Base-by-base conservation (phyloP, 78 protist species). In the Tieghemostelium lacteum region DNA sequence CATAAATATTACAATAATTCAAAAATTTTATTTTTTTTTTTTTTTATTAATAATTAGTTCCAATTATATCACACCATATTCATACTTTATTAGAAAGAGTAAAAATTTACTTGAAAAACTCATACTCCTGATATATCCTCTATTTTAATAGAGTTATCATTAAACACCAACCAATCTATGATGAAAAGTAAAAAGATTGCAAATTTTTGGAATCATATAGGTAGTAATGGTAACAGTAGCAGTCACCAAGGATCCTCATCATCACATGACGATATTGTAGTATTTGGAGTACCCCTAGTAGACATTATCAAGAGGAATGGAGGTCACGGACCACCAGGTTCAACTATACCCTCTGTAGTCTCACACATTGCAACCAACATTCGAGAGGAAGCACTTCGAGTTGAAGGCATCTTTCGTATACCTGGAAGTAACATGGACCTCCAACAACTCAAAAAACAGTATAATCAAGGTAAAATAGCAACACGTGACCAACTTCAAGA, bases 361-460 rank as follows among this genome's bases (percentile, higher is more conserved):
- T 60, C 36, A 14, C 91, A 83, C 45, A 60, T 83, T 0, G 22
- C 91, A 5, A 57, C 76, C 26, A 83, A 83, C 26, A 83, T 83
- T 31, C 52, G 91, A 58, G 72, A 66, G 24, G 16, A 37, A 0
- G 91, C 37, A 19, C 6, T 83, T 49, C 31, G 61, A 29, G 36
- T 42, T 19, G 91, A 83, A 40, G 91, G 91, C 22, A 67, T 83
- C 17, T 83, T 83, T 58, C 22, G 91, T 60, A 73, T 83, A 14
- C 91, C 91, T 2, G 91, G 91, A 0, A 22, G 75, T 24, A 83
- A 83, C 42, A 37, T 58, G 17, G 58, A 72, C 29, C 57, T 83
- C 12, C 76, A 60, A 58, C 72, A 67, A 36, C 45, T 83, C 2
- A 83, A 83, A 40, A 83, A 83, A 50, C 8, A 39, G 16, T 83